Evolutionary conservation across 169 alveolate species (phyloP).

Genomic region (Cryptosporidium viatorum): DNA sequence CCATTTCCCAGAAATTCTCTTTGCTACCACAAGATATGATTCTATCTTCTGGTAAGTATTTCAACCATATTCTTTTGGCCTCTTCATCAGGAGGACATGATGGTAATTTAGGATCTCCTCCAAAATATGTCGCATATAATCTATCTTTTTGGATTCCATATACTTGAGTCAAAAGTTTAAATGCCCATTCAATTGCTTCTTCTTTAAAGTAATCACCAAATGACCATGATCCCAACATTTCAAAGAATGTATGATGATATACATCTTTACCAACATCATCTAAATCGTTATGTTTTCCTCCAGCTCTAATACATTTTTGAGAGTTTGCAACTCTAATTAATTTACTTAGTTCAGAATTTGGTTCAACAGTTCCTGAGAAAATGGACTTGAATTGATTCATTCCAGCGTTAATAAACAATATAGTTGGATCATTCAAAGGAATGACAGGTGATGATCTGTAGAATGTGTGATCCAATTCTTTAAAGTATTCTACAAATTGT

Average conservation of each 20-base stretch:
- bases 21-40: slow-evolving; percentile 89
- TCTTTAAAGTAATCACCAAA: slow-evolving; percentile 94
- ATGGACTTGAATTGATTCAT: slow-evolving; percentile 93
- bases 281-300: slow-evolving; percentile 89
- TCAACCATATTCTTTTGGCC: slow-evolving; percentile 89
- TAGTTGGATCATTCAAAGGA: slow-evolving; percentile 93
- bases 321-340: slow-evolving; percentile 92
- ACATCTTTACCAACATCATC: slow-evolving; percentile 96
- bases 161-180: slow-evolving; percentile 90
- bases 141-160: slow-evolving; percentile 85
- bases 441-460: slow-evolving; percentile 86
- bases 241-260: slow-evolving; percentile 95
- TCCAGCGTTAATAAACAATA: slow-evolving; percentile 94
- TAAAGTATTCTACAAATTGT: slow-evolving; percentile 84
- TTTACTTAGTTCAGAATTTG: slow-evolving; percentile 88
- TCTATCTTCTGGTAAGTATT: slow-evolving; percentile 84
- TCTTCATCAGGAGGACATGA: slow-evolving; percentile 88
- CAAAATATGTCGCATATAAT: slow-evolving; percentile 93
- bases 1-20: slow-evolving; percentile 98
- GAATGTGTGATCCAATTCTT: slow-evolving; percentile 80
- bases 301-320: slow-evolving; percentile 96
- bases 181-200: slow-evolving; percentile 93
- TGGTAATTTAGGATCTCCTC: slow-evolving; percentile 92
- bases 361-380: slow-evolving; percentile 90
- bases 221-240: slow-evolving; percentile 97